phyloP scores from a whole-genome alignment of 2,329 filamentous ascomycete species.

The Apiospora arundinis region DNA sequence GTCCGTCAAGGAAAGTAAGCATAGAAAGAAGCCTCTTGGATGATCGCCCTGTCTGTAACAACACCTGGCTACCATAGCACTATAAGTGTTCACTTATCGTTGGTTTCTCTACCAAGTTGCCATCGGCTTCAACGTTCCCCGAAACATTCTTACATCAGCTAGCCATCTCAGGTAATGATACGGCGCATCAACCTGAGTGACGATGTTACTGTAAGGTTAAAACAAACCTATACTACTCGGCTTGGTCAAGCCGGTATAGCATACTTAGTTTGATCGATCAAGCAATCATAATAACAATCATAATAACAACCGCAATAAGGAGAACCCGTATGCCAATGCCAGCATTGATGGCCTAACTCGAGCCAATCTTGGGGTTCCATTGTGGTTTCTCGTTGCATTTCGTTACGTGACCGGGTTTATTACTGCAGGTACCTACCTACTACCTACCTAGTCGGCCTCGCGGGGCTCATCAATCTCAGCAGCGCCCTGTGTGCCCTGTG shows the following conservation, averaged over 20 bases:
- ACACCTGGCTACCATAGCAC: background rate
- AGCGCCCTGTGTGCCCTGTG: background rate
- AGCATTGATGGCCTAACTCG: background rate
- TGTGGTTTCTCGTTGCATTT: constrained; percentile 13
- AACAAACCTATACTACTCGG: background rate
- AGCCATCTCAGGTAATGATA: background rate
- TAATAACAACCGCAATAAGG: background rate
- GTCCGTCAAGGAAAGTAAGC: background rate
- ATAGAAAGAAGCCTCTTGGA: constrained; percentile 10
- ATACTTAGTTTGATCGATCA: background rate
- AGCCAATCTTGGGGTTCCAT: constrained; percentile 1
- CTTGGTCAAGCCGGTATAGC: background rate
- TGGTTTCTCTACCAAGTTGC: background rate
- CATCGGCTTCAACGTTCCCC: background rate
- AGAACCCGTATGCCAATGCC: background rate
- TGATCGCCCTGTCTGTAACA: constrained; percentile 10
- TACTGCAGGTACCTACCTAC: background rate
- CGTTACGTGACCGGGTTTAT: background rate
- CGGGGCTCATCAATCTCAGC: background rate
- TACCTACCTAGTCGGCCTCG: background rate
- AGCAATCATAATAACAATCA: background rate
- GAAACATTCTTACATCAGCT: constrained; percentile 14
- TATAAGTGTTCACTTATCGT: background rate
- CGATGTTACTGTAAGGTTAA: background rate
- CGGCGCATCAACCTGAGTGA: background rate